phyloP scores from a whole-genome alignment of 83 land plant genomes.

The Diphasiastrum complanatum region DNA sequence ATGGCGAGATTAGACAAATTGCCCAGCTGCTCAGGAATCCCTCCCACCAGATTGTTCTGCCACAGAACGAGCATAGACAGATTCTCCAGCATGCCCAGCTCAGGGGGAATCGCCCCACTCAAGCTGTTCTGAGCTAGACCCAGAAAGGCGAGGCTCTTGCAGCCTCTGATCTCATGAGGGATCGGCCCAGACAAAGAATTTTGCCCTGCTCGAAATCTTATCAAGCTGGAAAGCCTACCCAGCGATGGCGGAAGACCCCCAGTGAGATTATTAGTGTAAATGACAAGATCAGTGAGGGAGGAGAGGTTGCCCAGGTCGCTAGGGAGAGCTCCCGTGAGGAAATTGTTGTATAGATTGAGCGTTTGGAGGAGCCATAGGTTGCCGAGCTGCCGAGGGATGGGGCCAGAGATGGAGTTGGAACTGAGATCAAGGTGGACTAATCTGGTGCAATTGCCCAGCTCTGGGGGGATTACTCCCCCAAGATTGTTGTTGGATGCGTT shows the following conservation, averaged over 20 bases:
- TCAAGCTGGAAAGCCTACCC: no score
- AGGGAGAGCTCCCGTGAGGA: conserved; percentile 54
- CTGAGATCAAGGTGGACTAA: conserved; percentile 64
- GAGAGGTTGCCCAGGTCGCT: conserved; percentile 39
- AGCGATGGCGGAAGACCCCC: no score
- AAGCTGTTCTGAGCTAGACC: not conserved
- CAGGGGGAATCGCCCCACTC: not conserved
- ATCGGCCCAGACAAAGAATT: not conserved
- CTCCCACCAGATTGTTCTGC: not conserved
- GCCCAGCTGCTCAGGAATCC: not conserved
- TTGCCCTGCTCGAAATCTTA: not conserved
- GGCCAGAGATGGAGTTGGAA: conserved; percentile 54
- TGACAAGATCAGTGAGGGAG: conserved; percentile 49
- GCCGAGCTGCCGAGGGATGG: conserved; percentile 58
- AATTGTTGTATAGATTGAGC: conserved; percentile 51
- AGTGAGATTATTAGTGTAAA: conserved; percentile 50
- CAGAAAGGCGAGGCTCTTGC: not conserved
- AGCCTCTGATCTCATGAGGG: not conserved
- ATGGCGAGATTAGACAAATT: not conserved
- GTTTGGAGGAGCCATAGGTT: conserved; percentile 51
- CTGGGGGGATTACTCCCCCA: conserved; percentile 49
- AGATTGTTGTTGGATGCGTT: conserved; percentile 56
- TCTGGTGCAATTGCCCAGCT: conserved; percentile 45
- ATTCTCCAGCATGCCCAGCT: not conserved
- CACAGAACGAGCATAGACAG: not conserved